Conservation (phyloP, 805 yeast genomes). For the Starmerella bombi region DNA sequence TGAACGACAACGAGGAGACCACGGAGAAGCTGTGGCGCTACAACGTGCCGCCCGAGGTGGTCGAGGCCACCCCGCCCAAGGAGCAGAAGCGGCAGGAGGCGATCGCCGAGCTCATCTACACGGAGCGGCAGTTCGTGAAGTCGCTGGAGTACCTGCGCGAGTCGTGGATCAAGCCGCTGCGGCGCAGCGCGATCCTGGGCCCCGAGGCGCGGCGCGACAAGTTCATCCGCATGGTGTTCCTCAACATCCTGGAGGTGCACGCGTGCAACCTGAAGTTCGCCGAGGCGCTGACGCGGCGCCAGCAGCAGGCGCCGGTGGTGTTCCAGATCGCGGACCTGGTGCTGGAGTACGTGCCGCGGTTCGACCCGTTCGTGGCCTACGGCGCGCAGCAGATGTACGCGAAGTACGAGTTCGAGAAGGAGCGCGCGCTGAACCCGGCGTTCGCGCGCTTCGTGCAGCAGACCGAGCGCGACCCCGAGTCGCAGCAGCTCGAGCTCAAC, state of each 20-base stretch:
- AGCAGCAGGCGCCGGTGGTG: constrained; percentile 72
- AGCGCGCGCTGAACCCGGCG: constrained; percentile 74
- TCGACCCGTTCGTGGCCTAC: constrained; percentile 85
- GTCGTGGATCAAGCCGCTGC: constrained; percentile 81
- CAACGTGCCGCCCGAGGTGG: constrained; percentile 67
- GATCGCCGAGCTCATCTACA: constrained; percentile 82
- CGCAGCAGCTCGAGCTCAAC: constrained; percentile 78
- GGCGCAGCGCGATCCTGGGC: constrained; percentile 75
- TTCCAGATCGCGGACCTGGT: constrained; percentile 78
- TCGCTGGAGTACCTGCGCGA: constrained; percentile 87
- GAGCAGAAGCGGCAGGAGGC: constrained; percentile 92
- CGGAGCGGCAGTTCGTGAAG: constrained; percentile 90
- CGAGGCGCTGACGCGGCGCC: constrained; percentile 78
- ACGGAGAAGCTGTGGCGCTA: constrained; percentile 70
- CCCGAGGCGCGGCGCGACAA: constrained; percentile 82
- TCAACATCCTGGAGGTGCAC: constrained; percentile 76
- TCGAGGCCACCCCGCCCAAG: constrained; percentile 64
- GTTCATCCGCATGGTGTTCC: constrained; percentile 82
- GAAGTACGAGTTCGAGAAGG: constrained; percentile 87
- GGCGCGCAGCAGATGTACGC: constrained; percentile 94
- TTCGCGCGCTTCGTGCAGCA: constrained; percentile 92
- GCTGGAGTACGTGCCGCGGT: constrained; percentile 66
- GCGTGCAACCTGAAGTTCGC: constrained; percentile 73
- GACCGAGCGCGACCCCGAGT: constrained; percentile 70
- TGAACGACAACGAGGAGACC: constrained; percentile 55